Evolutionary conservation across 73 alveolate genomes (phyloP), one percentile per base, ranked within the genome.

Genomic region (Loxodes magnus): DNA sequence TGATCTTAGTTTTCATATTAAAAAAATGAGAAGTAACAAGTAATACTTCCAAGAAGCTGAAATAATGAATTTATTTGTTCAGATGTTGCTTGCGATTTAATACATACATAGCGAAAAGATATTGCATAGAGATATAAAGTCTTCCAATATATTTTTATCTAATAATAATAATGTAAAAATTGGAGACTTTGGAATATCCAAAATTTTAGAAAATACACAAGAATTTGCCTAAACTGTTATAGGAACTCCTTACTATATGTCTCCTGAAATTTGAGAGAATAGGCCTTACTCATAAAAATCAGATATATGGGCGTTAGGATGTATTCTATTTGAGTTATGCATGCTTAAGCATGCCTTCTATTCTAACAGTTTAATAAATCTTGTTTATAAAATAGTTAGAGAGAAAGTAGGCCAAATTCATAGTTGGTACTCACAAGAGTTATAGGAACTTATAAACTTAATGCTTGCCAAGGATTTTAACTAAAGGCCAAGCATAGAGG

Each of bases 291-390:
- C 95, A 33, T 77, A 46, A 51, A 88, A 93, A 68, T 63, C 92
- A 17, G 99, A 93, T 74, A 90, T 90, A 4, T 93, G 99, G 99
- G 88, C 97, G 15, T 60, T 93, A n/a, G 99, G 99, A 14, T 89
- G 97, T 61, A 94, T 93, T 15, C 67, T 92, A 1, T 90, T 88
- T 69, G 99, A 92, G 66, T 67, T 92, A 44, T 92, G 99, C 54
- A 74, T 96, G 6, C 71, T 92, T 7, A 71, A 53, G 56, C 97
- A 88, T 65, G 97, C 99, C 1, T 92, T n/a, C n/a, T n/a, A n/a
- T n/a, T n/a, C n/a, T n/a, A n/a, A n/a, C n/a, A n/a, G n/a, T n/a
- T n/a, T n/a, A n/a, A n/a, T n/a, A n/a, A n/a, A n/a, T n/a, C n/a
- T n/a, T n/a, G n/a, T n/a, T n/a, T n/a, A n/a, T n/a, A n/a, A n/a